Evolutionary conservation across 179 eudicot species (phyloP), one percentile per base, ranked within the genome.

Genomic region (Beta lomatogona): DNA sequence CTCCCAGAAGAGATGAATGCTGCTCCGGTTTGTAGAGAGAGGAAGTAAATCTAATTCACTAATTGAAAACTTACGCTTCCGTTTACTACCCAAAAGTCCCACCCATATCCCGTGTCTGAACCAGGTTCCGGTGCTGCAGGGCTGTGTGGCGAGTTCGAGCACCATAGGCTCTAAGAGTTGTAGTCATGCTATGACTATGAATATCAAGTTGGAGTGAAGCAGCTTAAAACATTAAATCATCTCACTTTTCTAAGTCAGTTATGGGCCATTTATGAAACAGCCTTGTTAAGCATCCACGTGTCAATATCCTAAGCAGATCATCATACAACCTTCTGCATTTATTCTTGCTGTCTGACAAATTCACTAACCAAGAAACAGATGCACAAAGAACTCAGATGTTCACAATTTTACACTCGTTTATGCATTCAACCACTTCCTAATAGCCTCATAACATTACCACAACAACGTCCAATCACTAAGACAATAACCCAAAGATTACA

Each of bases 311-410:
- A 74, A 31, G 5, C 8, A 19, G 53, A 45, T 70, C 73, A 70
- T 45, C 73, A 9, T 70, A 41, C 22, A 70, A 7, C 53, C 21
- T 70, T 57, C 21, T 16, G 65, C 25, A 8, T 10, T 7, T 55
- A 54, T 54, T 73, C 66, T n/a, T 52, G 10, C 44, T 52, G 22
- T 25, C 44, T 6, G 45, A 73, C 21, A 73, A 12, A 46, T 46
- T 45, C 12, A 50, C 63, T 10, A 25, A 73, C 77, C 77, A 54
- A 73, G 77, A 55, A 73, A 53, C 21, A 53, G 60, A 73, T 6
- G 9, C 45, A 21, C 76, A 22, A 5, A 73, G 6, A 19, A 48
- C 21, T 25, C 41, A 53, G n/a, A 67, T 0, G 13, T 71, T 53
- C 60, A 9, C 55, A 18, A 2, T 9, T 71, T 22, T 63, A 9